Base-by-base conservation (phyloP, 331 rosid species). In the Spiraea crenata region DNA sequence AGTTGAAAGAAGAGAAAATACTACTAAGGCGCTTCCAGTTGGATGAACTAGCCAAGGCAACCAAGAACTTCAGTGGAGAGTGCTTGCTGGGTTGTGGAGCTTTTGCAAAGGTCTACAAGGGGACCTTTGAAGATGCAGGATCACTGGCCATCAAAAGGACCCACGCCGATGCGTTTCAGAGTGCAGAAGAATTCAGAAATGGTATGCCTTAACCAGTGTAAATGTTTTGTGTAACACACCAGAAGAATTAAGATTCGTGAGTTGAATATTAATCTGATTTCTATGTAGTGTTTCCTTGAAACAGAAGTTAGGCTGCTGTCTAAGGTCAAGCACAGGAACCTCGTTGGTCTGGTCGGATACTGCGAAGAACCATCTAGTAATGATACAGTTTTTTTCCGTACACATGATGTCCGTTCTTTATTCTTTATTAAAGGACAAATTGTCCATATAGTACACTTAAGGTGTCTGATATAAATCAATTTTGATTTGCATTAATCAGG, bases 221-320 rank as follows among this genome's bases (percentile, higher is more conserved):
- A n/a, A 37, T 57, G 0, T n/a, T 38, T 56, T 39, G n/a, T 7
- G 15, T 40, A 15, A 19, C 48, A 17, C 6, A 17, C 17, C 46
- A 11, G 8, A 6, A 31, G 20, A 31, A 16, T 16, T 49, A 8
- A 40, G 44, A 5, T 35, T 63, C 3, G 19, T 10, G 5, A 17
- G 1, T 20, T 5, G 16, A 7, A 9, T 38, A 6, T 13, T 25
- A 5, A 37, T 20, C 46, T 73, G 77, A 70, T 19, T 50, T 45
- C 17, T 56, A 7, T 65, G 16, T 51, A 37, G 40, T 63, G 57
- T 75, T 76, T 73, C 77, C 48, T 64, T 71, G 57, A 62, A 25
- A 47, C 88, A 92, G 96, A 92, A 79, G 89, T 83, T 78, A 82
- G 76, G 80, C 85, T 88, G n/a, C 89, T 90, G 63, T 88, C 93